phyloP scores from a whole-genome alignment of 2,329 filamentous ascomycete genomes.

The Fusarium oxysporum region DNA sequence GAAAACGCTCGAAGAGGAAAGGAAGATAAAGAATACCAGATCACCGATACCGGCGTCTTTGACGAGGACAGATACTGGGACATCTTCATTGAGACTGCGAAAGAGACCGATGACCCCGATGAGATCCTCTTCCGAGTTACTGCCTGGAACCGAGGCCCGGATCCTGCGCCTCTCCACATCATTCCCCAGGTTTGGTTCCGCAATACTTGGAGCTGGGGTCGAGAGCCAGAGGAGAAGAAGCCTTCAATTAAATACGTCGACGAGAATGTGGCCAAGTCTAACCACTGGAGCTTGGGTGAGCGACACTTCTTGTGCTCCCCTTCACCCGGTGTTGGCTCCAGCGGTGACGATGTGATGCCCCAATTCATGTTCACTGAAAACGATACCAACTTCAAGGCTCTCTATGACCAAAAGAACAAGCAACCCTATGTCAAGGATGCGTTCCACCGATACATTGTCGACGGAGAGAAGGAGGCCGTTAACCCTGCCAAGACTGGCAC shows the following conservation, averaged over 20 bases:
- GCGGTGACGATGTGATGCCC: slow-evolving; percentile 85
- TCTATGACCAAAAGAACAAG: slow-evolving; percentile 84
- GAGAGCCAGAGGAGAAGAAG: slow-evolving; percentile 79
- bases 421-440: slow-evolving; percentile 93
- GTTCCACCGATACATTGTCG: slow-evolving; percentile 88
- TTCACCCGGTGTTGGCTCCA: slow-evolving; percentile 84
- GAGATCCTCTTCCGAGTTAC: slow-evolving; percentile 94
- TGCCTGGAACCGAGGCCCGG: slow-evolving; percentile 93
- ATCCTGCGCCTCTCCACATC: slow-evolving; percentile 91
- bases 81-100: slow-evolving; percentile 95
- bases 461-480: slow-evolving; percentile 81
- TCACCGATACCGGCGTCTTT: slow-evolving; percentile 89
- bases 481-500: slow-evolving; percentile 86
- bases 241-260: slow-evolving; percentile 77
- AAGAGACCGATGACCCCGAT: slow-evolving; percentile 91
- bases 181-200: slow-evolving; percentile 96
- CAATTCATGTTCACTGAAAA: slow-evolving; percentile 94
- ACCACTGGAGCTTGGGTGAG: slow-evolving; percentile 83
- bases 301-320: slow-evolving; percentile 88
- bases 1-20: slow-evolving; percentile 84
- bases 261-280: slow-evolving; percentile 78
- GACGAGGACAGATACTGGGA: slow-evolving; percentile 95
- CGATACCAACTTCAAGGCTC: slow-evolving; percentile 84
- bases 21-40: slow-evolving; percentile 88
- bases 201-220: slow-evolving; percentile 97